Evolutionary conservation across 108 stramenopile species (phyloP), one percentile per base, ranked within the genome.

Genomic region (Tribonema minus): DNA sequence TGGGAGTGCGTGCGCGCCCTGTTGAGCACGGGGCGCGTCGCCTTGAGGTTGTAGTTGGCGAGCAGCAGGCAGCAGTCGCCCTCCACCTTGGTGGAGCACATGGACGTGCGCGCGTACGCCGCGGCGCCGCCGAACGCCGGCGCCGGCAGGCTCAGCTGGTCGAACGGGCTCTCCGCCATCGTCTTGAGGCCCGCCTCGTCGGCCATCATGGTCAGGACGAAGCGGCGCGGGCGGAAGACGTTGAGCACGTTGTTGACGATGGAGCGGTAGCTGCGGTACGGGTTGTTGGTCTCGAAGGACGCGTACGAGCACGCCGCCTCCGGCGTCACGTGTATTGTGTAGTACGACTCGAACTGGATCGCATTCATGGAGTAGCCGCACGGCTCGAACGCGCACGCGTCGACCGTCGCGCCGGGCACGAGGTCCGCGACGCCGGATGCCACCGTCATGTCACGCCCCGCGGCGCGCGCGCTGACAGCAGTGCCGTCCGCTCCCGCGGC

Each of bases 321-420:
- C 7, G 99, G 99, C 30, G 99, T 99, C 68, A 99, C 94, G 87
- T 99, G 99, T 70, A 99, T 94, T 64, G 99, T 99, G 63, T 91
- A 92, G 88, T 98, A 99, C 61, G 95, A 92, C 30, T 90, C 92
- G 86, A 93, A 96, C 41, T 93, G 81, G 67, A 98, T 93, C 63
- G 97, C 96, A 87, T 98, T 98, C 97, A 98, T 96, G 31, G 91
- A 84, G 70, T 86, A 87, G 37, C 98, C 97, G 84, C 97, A 98
- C 1, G 98, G 98, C 73, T 97, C 95, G 90, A 99, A 99, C 27
- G 95, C 93, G 37, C 40, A 58, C 26, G 69, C 89, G 46, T 84
- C 97, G 80, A 98, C 92, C 35, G 81, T 68, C n/a, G 95, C 92
- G 36, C 98, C 98, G 4, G 96, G 95, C 58, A 94, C 90, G n/a